Evolutionary conservation across 352 stramenopile genomes (phyloP).

Genomic region (Saprolegnia parasitica): DNA sequence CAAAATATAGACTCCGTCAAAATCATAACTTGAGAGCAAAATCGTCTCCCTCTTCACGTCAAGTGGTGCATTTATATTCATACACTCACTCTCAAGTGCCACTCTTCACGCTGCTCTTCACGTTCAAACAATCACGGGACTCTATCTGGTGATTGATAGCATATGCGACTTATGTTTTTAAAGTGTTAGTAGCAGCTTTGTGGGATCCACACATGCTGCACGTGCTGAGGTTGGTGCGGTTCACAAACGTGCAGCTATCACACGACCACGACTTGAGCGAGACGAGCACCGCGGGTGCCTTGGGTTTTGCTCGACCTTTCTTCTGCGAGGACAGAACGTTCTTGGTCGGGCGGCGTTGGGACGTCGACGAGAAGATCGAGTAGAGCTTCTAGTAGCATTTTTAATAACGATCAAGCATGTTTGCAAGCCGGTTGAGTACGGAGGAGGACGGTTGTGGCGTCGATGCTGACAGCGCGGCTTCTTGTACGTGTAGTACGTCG

Average conservation of each 20-base stretch:
- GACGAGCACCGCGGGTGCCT: not conserved
- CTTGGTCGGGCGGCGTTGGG: slow-evolving; percentile 4
- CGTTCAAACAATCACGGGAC: not conserved
- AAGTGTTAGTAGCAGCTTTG: too few relatives aligned
- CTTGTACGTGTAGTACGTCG: not conserved
- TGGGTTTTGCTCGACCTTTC: slow-evolving; percentile 4
- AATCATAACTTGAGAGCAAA: too few relatives aligned
- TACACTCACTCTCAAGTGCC: too few relatives aligned
- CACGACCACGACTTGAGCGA: slow-evolving; percentile 6
- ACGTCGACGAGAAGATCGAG: slow-evolving; percentile 2
- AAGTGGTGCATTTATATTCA: too few relatives aligned
- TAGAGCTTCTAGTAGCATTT: slow-evolving; percentile 1
- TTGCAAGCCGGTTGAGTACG: not conserved
- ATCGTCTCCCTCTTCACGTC: too few relatives aligned
- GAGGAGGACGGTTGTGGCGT: too few relatives aligned
- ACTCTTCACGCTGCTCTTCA: too few relatives aligned
- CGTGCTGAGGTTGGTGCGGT: slow-evolving; percentile 4
- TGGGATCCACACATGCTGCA: slow-evolving; percentile 3
- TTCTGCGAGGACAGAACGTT: not conserved
- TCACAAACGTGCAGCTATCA: not conserved
- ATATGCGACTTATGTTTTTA: not conserved
- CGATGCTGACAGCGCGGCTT: not conserved
- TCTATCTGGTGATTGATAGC: not conserved
- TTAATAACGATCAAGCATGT: not conserved
- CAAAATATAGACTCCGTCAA: too few relatives aligned